Evolutionary conservation across 371 early-diverging fungal genomes (phyloP).

Genomic region (Mortierella sp.): DNA sequence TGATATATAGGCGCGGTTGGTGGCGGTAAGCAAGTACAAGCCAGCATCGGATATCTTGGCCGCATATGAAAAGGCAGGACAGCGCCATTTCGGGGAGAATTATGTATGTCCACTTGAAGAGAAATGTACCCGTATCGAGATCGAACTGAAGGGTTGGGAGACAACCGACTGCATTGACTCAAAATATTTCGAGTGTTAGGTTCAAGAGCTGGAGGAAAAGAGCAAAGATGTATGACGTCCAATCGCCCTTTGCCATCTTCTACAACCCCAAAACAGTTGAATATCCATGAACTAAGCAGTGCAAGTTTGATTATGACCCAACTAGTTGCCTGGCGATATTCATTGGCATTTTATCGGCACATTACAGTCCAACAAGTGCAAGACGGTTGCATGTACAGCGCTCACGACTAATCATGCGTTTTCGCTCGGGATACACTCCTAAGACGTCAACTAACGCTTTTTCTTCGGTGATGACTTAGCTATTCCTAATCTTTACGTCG

Average conservation of each 20-base stretch:
- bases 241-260: no score
- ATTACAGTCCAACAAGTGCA: conserved; percentile 96
- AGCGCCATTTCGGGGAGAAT: conserved; percentile 97
- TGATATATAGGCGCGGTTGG: conserved; percentile 69
- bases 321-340: conserved; percentile 75
- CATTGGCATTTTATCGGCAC: conserved; percentile 98
- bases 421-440: no score
- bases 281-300: conserved; percentile 45
- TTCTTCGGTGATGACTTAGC: conserved; percentile 45
- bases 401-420: no score
- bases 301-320: conserved; percentile 36
- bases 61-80: conserved; percentile 80
- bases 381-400: conserved; percentile 81
- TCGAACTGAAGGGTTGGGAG: no score
- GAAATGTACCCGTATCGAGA: not conserved
- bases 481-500: conserved; percentile 89
- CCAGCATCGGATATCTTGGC: conserved; percentile 82
- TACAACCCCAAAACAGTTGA: no score
- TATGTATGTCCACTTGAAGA: conserved; percentile 67
- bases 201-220: conserved; percentile 95
- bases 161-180: no score
- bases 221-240: conserved; percentile 66
- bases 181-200: conserved; percentile 54
- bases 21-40: conserved; percentile 95
- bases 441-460: no score